Evolutionary conservation across 179 eudicot genomes (phyloP).

Genomic region (Spinacia oleracea): DNA sequence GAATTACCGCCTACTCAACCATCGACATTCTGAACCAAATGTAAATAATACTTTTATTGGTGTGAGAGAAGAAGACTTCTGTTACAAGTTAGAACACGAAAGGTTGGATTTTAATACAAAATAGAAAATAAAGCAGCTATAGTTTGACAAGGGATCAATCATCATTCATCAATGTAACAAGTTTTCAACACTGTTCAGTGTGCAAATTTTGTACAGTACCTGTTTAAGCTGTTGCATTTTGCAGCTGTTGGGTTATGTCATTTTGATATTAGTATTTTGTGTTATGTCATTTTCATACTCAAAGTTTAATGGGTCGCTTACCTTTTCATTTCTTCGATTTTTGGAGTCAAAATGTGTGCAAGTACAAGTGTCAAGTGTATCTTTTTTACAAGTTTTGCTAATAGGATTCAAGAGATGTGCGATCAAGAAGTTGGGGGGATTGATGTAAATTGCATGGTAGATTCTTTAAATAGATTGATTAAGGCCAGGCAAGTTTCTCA

Average conservation of each 20-base stretch:
- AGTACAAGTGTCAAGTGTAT: too few relatives aligned
- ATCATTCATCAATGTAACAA: conserved; percentile 5
- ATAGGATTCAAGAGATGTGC: too few relatives aligned
- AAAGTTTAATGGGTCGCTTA: too few relatives aligned
- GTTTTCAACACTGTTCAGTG: background rate
- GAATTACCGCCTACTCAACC: background rate
- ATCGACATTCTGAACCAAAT: conserved; percentile 17
- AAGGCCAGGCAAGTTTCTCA: too few relatives aligned
- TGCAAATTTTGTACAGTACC: background rate
- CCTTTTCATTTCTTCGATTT: too few relatives aligned
- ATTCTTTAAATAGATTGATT: too few relatives aligned
- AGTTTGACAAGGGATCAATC: background rate
- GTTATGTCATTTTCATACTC: too few relatives aligned
- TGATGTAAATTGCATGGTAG: too few relatives aligned
- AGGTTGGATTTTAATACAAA: background rate
- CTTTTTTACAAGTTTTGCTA: too few relatives aligned
- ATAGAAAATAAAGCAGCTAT: background rate
- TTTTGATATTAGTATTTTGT: too few relatives aligned
- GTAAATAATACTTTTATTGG: conserved; percentile 10
- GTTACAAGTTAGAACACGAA: background rate
- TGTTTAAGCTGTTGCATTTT: background rate
- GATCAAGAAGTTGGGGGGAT: too few relatives aligned
- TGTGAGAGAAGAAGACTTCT: background rate
- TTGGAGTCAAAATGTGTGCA: too few relatives aligned
- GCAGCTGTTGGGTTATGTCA: background rate